Conservation (phyloP, 2,329 filamentous ascomycete species). For the Ploettnerulaceae sp. region DNA sequence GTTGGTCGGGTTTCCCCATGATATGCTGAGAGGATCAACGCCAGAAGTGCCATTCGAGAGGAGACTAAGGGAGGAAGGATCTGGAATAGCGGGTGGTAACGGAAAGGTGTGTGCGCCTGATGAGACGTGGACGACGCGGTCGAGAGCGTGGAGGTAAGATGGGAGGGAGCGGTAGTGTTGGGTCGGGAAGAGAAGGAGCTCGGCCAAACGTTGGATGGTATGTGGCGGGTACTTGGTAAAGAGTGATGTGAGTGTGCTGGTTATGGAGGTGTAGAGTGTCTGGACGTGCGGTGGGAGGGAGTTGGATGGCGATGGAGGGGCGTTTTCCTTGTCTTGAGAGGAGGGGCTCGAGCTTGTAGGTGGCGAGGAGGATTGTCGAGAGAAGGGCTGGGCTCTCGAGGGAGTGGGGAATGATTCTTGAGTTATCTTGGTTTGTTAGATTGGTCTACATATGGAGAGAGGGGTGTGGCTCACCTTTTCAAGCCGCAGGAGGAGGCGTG, state of each 20-base stretch:
- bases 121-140: conserved; percentile 86
- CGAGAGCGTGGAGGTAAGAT: conserved; percentile 83
- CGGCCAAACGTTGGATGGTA: conserved; percentile 85
- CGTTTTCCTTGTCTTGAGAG: conserved; percentile 62
- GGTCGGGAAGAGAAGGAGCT: conserved; percentile 73
- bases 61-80: conserved; percentile 49
- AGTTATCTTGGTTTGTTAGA: conserved; percentile 48
- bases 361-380: conserved; percentile 54
- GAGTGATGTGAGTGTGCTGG: conserved; percentile 53
- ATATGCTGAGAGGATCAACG: conserved; percentile 37
- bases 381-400: conserved; percentile 36
- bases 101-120: conserved; percentile 78
- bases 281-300: conserved; percentile 60
- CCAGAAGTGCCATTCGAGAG: conserved; percentile 53
- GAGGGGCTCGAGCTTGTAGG: conserved; percentile 28
- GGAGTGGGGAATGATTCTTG: conserved; percentile 50
- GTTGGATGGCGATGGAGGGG: conserved; percentile 37
- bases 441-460: conserved; percentile 38
- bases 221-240: conserved; percentile 79
- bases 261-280: conserved; percentile 57
- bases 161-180: conserved; percentile 77
- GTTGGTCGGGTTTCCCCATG: conserved; percentile 45
- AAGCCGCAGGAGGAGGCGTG: conserved; percentile 36
- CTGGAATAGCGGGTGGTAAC: conserved; percentile 62
- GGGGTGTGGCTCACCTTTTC: conserved; percentile 37